Evolutionary conservation across 805 yeast species (phyloP).

Genomic region (Schizosaccharomyces osmophilus): DNA sequence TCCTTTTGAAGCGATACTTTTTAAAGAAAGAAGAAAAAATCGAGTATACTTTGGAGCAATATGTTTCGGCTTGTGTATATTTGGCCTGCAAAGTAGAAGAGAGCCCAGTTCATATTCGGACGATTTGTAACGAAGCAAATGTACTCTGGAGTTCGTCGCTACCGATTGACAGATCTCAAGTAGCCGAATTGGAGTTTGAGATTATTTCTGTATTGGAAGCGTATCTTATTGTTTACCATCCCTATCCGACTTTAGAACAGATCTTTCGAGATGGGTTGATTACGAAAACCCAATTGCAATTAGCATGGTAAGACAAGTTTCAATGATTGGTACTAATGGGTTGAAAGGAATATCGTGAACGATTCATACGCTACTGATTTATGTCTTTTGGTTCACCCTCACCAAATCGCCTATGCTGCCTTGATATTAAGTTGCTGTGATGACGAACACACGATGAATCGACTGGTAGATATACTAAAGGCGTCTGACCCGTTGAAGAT

Average conservation of each 20-base stretch:
- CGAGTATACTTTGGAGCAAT: conserved; percentile 36
- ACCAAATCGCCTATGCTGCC: conserved; percentile 58
- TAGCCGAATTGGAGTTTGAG: conserved; percentile 91
- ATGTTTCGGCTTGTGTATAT: conserved; percentile 67
- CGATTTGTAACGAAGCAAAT: conserved; percentile 52
- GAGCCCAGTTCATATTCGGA: conserved; percentile 76
- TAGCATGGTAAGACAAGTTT: conserved; percentile 20
- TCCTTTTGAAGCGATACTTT: conserved; percentile 23
- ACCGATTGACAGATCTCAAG: conserved; percentile 69
- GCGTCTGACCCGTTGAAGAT: not conserved
- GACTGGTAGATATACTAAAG: not conserved
- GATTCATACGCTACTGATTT: conserved; percentile 77
- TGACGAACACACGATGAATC: not conserved
- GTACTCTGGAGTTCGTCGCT: conserved; percentile 51
- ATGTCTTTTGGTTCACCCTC: conserved; percentile 68
- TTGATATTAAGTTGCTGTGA: conserved; percentile 17
- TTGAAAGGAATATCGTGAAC: conserved; percentile 54
- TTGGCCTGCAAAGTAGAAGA: conserved; percentile 87
- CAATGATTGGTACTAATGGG: not conserved
- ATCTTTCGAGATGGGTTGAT: conserved; percentile 23
- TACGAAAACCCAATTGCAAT: conserved; percentile 17
- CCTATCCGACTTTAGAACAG: conserved; percentile 17
- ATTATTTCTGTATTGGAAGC: conserved; percentile 55
- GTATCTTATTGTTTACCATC: conserved; percentile 19
- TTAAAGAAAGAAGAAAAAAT: conserved; percentile 23